phyloP scores from a whole-genome alignment of 2,329 filamentous ascomycete genomes.

The Leptoxyphium fumago region DNA sequence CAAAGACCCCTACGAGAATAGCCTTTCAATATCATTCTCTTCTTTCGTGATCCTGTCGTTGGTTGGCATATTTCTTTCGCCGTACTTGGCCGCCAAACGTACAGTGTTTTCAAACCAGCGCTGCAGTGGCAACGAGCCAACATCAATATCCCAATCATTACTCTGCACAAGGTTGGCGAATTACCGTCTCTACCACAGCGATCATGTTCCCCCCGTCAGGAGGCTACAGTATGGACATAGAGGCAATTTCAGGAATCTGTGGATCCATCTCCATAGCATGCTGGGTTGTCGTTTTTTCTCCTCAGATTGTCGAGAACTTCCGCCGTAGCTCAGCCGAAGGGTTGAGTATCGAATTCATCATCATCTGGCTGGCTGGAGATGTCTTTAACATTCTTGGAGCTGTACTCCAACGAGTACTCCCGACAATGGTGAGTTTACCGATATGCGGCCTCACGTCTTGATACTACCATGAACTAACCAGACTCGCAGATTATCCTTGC shows the following conservation, averaged over 20 bases:
- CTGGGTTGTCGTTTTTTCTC: constrained; percentile 95
- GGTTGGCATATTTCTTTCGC: too few relatives aligned
- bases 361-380: constrained; percentile 86
- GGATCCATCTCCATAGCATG: constrained; percentile 94
- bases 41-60: too few relatives aligned
- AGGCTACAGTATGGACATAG: constrained; percentile 59
- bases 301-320: constrained; percentile 94
- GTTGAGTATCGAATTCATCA: constrained; percentile 78
- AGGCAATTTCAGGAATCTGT: constrained; percentile 83
- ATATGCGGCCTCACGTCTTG: constrained; percentile 8
- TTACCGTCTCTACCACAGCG: not conserved
- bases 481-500: constrained; percentile 60
- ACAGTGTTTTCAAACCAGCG: too few relatives aligned
- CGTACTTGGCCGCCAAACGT: too few relatives aligned
- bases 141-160: too few relatives aligned
- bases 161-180: too few relatives aligned
- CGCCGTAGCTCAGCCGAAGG: constrained; percentile 71
- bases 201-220: constrained; percentile 40
- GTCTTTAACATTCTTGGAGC: constrained; percentile 95
- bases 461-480: not conserved
- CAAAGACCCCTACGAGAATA: too few relatives aligned
- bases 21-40: too few relatives aligned
- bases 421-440: constrained; percentile 57
- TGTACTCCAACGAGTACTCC: constrained; percentile 75
- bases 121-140: too few relatives aligned